These are phyloP conservation scores for Thecaphora thlaspeos DNA, from an alignment of 1,284 basidiomycete genomes.

Conservation along the genomic window DNA sequence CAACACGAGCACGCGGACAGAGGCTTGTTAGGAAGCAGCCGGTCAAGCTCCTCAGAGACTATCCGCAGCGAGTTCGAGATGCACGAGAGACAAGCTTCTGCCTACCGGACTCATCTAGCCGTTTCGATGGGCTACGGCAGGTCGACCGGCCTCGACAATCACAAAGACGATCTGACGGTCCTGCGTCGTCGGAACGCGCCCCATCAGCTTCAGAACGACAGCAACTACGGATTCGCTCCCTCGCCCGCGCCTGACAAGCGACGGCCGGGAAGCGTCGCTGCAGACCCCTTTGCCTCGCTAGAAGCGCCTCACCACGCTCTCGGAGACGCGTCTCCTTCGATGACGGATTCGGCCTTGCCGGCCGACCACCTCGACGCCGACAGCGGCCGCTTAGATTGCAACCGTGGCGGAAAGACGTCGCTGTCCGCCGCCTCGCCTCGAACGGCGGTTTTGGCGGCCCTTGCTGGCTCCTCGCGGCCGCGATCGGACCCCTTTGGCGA, in stretches of 20 bases:
- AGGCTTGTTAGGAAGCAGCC: no score
- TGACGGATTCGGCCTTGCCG: constrained; percentile 6
- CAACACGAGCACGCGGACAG: constrained; percentile 26
- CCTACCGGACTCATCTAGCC: constrained; percentile 17
- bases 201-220: no score
- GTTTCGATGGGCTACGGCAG: constrained; percentile 15
- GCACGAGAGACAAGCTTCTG: constrained; percentile 28
- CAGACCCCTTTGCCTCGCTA: constrained; percentile 4
- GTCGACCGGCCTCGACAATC: not conserved
- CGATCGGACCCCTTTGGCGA: constrained; percentile 19
- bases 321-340: constrained; percentile 12
- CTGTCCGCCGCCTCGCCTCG: not conserved
- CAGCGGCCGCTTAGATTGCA: no score
- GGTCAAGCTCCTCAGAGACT: constrained; percentile 2
- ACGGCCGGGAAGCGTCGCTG: not conserved
- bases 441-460: no score
- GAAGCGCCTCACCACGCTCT: constrained; percentile 21
- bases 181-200: no score
- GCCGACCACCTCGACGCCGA: not conserved
- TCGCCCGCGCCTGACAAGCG: no score
- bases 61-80: constrained; percentile 38
- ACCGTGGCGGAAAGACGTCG: not conserved
- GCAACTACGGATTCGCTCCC: no score
- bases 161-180: no score
- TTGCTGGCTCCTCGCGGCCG: no score